Percentiles rank a stretch among this genome's conserved stretches.
Evolutionary conservation across 768 basidiomycete species (phyloP).

Genomic region (Gloeopeniophorella convolvens): DNA sequence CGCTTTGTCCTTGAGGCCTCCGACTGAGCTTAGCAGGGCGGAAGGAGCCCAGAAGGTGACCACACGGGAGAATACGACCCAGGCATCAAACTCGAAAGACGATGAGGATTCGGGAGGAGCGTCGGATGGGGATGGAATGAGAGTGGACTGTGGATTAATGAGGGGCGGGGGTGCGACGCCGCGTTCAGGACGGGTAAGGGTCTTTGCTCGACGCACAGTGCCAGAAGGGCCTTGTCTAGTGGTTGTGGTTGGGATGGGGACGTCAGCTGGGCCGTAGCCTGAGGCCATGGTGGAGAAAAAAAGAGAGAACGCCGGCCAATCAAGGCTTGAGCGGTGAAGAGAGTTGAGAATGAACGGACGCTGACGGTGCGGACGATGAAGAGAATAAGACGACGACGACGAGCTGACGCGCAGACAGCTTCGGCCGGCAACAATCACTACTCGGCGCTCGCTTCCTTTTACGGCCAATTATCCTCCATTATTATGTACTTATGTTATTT

Average conservation of each 20-base stretch:
- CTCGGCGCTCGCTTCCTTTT: not conserved
- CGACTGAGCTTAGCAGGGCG: conserved; percentile 62
- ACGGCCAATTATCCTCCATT: conserved; percentile 1
- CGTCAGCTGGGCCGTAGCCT: conserved; percentile 12
- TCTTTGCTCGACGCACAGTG: conserved; percentile 85
- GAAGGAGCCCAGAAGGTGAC: conserved; percentile 91
- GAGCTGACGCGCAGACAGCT: not conserved
- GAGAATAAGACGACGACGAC: not conserved
- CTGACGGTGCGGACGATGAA: not conserved
- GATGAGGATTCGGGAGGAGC: conserved; percentile 30
- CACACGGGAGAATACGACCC: conserved; percentile 74
- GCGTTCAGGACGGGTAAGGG: conserved; percentile 92
- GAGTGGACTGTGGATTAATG: conserved; percentile 69
- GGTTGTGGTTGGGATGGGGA: conserved; percentile 19
- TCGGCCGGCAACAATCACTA: not conserved
- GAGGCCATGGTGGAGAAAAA: conserved; percentile 16
- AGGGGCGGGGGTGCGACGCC: conserved; percentile 90
- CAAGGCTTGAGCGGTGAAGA: conserved; percentile 11
- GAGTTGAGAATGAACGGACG: conserved; percentile 1
- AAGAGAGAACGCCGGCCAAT: conserved; percentile 13
- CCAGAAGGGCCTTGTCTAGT: conserved; percentile 31
- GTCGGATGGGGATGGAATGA: conserved; percentile 33
- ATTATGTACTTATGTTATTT: not conserved
- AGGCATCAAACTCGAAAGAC: conserved; percentile 45
- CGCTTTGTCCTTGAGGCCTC: conserved; percentile 74